These are phyloP conservation scores for Nemania bipapillata DNA, from an alignment of 2,329 filamentous ascomycete genomes.

Conservation along the genomic window DNA sequence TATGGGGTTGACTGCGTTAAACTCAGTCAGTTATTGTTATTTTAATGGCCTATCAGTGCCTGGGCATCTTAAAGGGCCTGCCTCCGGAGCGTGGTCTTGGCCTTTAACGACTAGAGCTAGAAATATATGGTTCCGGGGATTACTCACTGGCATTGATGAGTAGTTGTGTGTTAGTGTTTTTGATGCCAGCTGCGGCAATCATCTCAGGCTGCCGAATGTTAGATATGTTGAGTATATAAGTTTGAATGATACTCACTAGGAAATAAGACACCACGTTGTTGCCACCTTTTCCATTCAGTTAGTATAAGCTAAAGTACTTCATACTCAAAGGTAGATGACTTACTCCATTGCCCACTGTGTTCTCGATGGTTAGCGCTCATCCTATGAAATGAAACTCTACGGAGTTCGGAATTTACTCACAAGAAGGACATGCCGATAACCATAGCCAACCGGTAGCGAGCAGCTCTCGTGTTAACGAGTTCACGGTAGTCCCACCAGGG, in stretches of 20 bases:
- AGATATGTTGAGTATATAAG: neutral
- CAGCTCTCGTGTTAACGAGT: conserved; percentile 60
- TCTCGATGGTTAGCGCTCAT: conserved; percentile 8
- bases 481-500: conserved; percentile 70
- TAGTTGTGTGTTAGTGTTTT: conserved; percentile 54
- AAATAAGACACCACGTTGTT: conserved; percentile 59
- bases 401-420: conserved; percentile 19
- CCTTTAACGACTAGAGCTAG: no score
- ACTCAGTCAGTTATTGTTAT: neutral
- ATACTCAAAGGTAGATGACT: neutral
- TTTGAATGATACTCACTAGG: conserved; percentile 42
- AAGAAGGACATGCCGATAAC: conserved; percentile 65
- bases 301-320: neutral
- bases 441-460: conserved; percentile 62
- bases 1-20: conserved; percentile 53
- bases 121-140: neutral
- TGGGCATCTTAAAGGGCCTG: no score
- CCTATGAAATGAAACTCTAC: neutral
- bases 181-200: conserved; percentile 57
- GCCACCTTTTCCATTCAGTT: conserved; percentile 42
- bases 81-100: no score
- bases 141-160: conserved; percentile 53
- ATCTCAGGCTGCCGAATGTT: conserved; percentile 52
- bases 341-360: conserved; percentile 56
- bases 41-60: neutral